phyloP scores from a whole-genome alignment of 2,329 filamentous ascomycete genomes.

The Zelopaecilomyces penicillatus region DNA sequence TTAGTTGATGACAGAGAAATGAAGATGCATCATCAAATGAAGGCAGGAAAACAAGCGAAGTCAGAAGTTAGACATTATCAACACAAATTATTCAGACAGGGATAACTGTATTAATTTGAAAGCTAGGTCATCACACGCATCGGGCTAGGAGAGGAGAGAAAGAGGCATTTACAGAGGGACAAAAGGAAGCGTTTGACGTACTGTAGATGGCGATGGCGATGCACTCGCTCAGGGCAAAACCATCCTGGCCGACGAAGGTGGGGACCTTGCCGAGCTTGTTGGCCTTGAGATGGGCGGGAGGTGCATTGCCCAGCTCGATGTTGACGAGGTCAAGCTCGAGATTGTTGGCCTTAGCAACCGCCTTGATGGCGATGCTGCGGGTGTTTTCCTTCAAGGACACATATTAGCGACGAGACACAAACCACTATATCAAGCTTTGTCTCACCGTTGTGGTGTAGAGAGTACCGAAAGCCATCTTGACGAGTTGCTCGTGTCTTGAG shows the following conservation, averaged over 20 bases:
- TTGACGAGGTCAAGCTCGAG: slow-evolving; percentile 82
- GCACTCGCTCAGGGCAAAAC: slow-evolving; percentile 78
- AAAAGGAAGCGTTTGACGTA: slow-evolving; percentile 47
- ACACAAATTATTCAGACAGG: slow-evolving; percentile 93
- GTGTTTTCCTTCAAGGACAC: slow-evolving; percentile 62
- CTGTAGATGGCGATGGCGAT: slow-evolving; percentile 97
- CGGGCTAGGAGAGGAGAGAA: slow-evolving; percentile 1
- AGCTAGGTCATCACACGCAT: slow-evolving; percentile 61
- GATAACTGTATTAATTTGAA: slow-evolving; percentile 80
- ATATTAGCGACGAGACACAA: slow-evolving; percentile 14
- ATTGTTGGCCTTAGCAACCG: slow-evolving; percentile 95
- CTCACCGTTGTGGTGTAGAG: slow-evolving; percentile 80
- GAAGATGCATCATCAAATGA: slow-evolving; percentile 19
- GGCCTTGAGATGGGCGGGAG: slow-evolving; percentile 71
- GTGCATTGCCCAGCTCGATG: slow-evolving; percentile 56
- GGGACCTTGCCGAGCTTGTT: slow-evolving; percentile 89
- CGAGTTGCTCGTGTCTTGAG: slow-evolving; percentile 22
- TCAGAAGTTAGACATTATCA: slow-evolving; percentile 89
- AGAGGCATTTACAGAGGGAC: slow-evolving; percentile 4
- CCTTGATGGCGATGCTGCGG: slow-evolving; percentile 80
- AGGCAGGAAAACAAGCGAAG: slow-evolving; percentile 21
- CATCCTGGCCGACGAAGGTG: slow-evolving; percentile 85
- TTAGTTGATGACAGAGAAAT: slow-evolving; percentile 24
- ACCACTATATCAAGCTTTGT: slow-evolving; percentile 10
- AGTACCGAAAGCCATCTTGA: slow-evolving; percentile 94